Conservation (phyloP, 2,329 filamentous ascomycete species). For the Sclerotiophoma versabilis region DNA sequence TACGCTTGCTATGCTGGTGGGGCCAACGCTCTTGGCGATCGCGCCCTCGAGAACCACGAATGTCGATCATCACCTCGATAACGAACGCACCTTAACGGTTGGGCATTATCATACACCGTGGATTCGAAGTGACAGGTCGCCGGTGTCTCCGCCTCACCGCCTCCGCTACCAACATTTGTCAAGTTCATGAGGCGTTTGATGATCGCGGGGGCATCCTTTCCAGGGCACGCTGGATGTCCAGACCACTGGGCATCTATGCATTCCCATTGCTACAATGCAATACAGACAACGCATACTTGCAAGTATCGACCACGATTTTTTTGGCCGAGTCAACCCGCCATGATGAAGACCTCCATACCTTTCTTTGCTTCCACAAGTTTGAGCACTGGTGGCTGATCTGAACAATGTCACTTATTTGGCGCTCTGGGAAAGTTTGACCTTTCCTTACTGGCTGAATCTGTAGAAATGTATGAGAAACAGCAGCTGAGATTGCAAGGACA, state of each 20-base stretch:
- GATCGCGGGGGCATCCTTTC: conserved; percentile 30
- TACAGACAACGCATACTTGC: conserved; percentile 7
- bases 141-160: conserved; percentile 17
- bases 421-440: background rate
- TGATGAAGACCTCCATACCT: background rate
- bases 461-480: too few species aligned
- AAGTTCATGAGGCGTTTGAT: conserved; percentile 24
- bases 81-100: conserved; percentile 8
- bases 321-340: background rate
- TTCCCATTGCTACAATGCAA: conserved; percentile 10
- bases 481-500: background rate
- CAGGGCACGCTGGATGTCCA: background rate
- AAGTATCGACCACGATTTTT: background rate
- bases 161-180: conserved; percentile 4
- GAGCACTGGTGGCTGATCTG: background rate
- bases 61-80: conserved; percentile 26
- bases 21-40: conserved; percentile 20
- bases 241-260: conserved; percentile 28
- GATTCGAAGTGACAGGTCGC: conserved; percentile 4
- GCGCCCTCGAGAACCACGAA: conserved; percentile 2
- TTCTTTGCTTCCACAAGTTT: background rate
- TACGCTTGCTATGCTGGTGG: conserved; percentile 10
- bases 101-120: background rate
- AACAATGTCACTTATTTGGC: background rate
- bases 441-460: background rate